Evolutionary conservation across 345 rosid species (phyloP).

Genomic region (Salix arbutifolia): DNA sequence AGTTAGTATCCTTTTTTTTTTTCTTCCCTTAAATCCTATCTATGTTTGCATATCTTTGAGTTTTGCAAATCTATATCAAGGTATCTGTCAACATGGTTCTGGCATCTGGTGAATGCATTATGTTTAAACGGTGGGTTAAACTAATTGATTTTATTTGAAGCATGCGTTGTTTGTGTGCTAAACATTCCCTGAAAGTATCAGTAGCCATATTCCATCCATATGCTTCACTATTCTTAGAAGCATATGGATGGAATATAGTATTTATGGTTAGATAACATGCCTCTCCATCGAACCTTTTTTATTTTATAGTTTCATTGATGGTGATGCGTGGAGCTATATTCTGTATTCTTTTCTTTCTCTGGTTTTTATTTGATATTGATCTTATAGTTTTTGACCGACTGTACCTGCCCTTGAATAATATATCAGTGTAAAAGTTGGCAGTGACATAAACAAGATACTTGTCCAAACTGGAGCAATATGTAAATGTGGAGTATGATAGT

Average conservation of each 20-base stretch:
- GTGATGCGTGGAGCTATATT: not conserved
- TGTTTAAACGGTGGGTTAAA: not conserved
- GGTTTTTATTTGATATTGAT: not conserved
- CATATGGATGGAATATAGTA: not conserved
- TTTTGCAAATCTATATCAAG: not conserved
- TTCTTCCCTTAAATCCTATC: not conserved
- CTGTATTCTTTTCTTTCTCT: not conserved
- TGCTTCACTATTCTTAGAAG: too few species aligned
- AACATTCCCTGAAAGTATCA: not conserved
- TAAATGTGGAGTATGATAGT: not conserved
- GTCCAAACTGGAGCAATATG: not conserved
- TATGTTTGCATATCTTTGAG: not conserved
- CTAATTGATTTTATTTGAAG: not conserved
- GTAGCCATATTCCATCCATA: not conserved
- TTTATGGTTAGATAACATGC: not conserved
- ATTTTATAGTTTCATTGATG: not conserved
- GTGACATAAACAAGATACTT: constrained; percentile 1
- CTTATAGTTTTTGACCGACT: not conserved
- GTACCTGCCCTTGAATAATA: not conserved
- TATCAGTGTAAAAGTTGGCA: not conserved
- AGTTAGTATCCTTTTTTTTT: constrained; percentile 22
- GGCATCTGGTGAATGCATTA: not conserved
- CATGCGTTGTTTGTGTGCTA: not conserved
- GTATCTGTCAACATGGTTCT: not conserved
- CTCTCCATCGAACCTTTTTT: not conserved